Percentiles rank a stretch among this genome's conserved stretches.
These are phyloP conservation scores for Smallanthus sonchifolius DNA, from an alignment of 129 eudicot genomes.

Conservation along the genomic window DNA sequence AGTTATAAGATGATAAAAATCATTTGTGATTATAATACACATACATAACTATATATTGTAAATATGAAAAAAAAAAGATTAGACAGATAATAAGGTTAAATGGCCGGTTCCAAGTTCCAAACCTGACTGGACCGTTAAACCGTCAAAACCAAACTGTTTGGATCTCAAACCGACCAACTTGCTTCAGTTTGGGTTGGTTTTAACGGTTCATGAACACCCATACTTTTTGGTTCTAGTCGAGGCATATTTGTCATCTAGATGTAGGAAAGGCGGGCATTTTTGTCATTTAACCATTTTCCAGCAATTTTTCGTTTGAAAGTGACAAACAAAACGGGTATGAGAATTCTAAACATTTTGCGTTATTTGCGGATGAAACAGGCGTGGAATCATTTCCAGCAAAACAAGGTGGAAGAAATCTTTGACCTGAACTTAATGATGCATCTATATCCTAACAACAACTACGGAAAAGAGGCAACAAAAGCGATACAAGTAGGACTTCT, in stretches of 20 bases:
- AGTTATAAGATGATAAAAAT: no score
- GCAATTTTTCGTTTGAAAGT: background rate
- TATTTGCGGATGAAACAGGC: background rate
- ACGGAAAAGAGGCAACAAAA: background rate
- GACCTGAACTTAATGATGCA: slow-evolving; percentile 11
- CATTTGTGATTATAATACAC: no score
- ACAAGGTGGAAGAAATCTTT: background rate
- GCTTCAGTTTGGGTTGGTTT: no score
- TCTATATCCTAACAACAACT: background rate
- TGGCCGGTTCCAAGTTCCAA: no score
- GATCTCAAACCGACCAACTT: no score
- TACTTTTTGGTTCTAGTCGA: background rate
- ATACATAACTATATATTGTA: no score
- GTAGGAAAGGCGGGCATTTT: background rate
- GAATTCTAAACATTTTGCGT: background rate
- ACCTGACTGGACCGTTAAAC: no score
- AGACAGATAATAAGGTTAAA: no score
- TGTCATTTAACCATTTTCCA: background rate
- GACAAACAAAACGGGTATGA: background rate
- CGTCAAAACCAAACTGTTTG: no score
- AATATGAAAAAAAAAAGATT: no score
- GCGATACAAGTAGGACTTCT: slow-evolving; percentile 13
- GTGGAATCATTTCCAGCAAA: slow-evolving; percentile 9
- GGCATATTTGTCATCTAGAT: background rate
- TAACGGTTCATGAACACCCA: no score